Evolutionary conservation across 768 basidiomycete genomes (phyloP), one percentile per base, ranked within the genome.

Genomic region (Cyathus striatus): DNA sequence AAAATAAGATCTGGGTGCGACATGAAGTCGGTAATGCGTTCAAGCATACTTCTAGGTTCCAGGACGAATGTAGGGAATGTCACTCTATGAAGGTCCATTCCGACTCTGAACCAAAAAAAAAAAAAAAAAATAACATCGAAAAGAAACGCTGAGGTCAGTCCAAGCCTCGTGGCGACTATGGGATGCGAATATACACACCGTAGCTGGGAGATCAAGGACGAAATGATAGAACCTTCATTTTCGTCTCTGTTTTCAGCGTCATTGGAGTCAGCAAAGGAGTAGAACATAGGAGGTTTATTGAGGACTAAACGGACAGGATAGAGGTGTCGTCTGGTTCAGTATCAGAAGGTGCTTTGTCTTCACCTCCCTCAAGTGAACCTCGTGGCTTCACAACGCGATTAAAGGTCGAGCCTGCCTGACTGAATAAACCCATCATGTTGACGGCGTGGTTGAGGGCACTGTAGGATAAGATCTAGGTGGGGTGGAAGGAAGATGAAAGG

Each of bases 21-120:
- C 86, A 98, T 94, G 66, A 99, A 99, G 70, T 99, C 95, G 24
- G 96, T 98, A 55, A 99, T 95, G 51, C 96, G 83, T 70, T 99
- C 96, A 38, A 97, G 79, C 87, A 97, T 91, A 54, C 90, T 92
- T 57, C 96, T 73, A 4, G 96, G 96, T 66, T 99, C 95, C 45
- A 99, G 80, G 0, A 99, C 95, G 56, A 98, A 99, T 0, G 85
- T 87, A 27, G 90, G 91, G 62, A 92, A 88, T 13, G 91, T 92
- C 48, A 98, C 92, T 65, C 91, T 86, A 50, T 82, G 84, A 45
- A 97, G 81, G 65, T 99, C 96, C 94, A 96, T 96, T 32, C 94
- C 95, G 48, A 93, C 86, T 65, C 92, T 89, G 60, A 9, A 9
- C 9, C n/a, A n/a, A 13, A 5, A 13, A 24, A 5, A n/a, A n/a